A percentile compares a stretch with the other conserved stretches of the same genome.
phyloP scores from a whole-genome alignment of 257 asterid species.

The Coffea canephora region DNA sequence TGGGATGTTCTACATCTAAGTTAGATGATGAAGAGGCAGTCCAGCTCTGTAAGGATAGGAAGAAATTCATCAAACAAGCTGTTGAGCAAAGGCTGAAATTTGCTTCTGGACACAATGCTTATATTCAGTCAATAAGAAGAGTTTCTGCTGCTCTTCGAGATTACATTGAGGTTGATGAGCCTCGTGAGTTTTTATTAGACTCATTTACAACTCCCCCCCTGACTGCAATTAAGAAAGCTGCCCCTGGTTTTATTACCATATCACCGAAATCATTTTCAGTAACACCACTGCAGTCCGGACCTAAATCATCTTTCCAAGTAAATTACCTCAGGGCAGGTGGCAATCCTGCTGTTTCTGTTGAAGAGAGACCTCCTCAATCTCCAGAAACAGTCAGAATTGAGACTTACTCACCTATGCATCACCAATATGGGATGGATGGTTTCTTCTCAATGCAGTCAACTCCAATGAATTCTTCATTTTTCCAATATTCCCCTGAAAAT shows the following conservation, averaged over 20 bases:
- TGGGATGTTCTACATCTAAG: constrained; percentile 97
- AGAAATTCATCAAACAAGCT: constrained; percentile 84
- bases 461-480: constrained; percentile 52
- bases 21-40: constrained; percentile 92
- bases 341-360: constrained; percentile 65
- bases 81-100: constrained; percentile 71
- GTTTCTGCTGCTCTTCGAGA: constrained; percentile 90
- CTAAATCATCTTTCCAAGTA: constrained; percentile 46
- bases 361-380: constrained; percentile 73
- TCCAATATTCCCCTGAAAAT: constrained; percentile 57
- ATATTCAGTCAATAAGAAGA: constrained; percentile 72
- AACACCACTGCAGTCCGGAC: constrained; percentile 42
- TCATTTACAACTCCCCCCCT: constrained; percentile 49
- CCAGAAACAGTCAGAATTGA: constrained; percentile 75
- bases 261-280: constrained; percentile 62
- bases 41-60: constrained; percentile 84
- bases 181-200: constrained; percentile 65
- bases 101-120: constrained; percentile 85
- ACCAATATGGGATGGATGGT: constrained; percentile 68
- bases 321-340: constrained; percentile 71
- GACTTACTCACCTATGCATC: constrained; percentile 63
- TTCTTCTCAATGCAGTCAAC: constrained; percentile 63
- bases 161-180: constrained; percentile 76
- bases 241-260: constrained; percentile 65
- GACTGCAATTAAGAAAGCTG: constrained; percentile 50